Conservation (phyloP, 495 filamentous ascomycete species). For the Annulohypoxylon moriforme region DNA sequence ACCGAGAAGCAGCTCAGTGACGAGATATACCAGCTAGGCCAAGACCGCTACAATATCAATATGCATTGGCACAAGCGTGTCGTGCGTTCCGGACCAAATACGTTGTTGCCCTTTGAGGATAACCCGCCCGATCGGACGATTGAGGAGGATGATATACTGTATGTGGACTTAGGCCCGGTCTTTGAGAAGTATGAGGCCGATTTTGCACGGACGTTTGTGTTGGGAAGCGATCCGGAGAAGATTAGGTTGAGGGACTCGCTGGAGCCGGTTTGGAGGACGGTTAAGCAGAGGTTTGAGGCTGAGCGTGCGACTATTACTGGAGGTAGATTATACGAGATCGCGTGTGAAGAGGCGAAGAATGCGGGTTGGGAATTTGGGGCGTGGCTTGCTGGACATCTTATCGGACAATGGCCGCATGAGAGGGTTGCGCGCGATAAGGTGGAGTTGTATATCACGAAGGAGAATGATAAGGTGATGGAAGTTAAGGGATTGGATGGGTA, state of each 20-base stretch:
- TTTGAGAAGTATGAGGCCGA: slow-evolving; percentile 66
- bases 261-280: slow-evolving; percentile 55
- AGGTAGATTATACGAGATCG: slow-evolving; percentile 55
- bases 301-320: slow-evolving; percentile 57
- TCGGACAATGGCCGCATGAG: slow-evolving; percentile 56
- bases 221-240: slow-evolving; percentile 60
- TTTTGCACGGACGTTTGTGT: slow-evolving; percentile 49
- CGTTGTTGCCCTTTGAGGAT: slow-evolving; percentile 56
- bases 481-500: slow-evolving; percentile 57
- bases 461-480: slow-evolving; percentile 56
- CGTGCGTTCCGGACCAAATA: slow-evolving; percentile 63
- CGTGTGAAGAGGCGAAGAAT: slow-evolving; percentile 40
- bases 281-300: slow-evolving; percentile 51
- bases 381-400: slow-evolving; percentile 57
- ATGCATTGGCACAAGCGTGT: slow-evolving; percentile 66
- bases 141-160: slow-evolving; percentile 60
- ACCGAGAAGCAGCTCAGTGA: slow-evolving; percentile 60
- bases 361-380: slow-evolving; percentile 59
- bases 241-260: slow-evolving; percentile 56
- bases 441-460: slow-evolving; percentile 56
- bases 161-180: slow-evolving; percentile 62
- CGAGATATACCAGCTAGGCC: slow-evolving; percentile 60
- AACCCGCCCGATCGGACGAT: slow-evolving; percentile 63
- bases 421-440: slow-evolving; percentile 60
- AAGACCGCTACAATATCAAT: slow-evolving; percentile 55